Evolutionary conservation across 202 grass and related monocot genomes (phyloP).

Genomic region (Bolboschoenoplectus hybrid): DNA sequence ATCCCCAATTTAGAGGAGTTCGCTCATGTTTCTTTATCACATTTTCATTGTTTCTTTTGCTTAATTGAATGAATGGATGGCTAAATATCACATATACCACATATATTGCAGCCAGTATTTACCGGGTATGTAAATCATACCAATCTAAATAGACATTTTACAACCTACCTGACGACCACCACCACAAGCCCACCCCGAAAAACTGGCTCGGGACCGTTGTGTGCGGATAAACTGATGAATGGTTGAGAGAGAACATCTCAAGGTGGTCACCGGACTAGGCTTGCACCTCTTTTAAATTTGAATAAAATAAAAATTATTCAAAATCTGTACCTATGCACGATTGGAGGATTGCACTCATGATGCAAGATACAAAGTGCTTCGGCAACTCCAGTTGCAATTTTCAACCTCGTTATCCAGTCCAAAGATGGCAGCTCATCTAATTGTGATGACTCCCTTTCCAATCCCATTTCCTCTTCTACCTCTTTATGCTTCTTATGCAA

Average conservation of each 20-base stretch:
- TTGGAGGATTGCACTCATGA: slow-evolving; percentile 73
- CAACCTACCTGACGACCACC: not conserved
- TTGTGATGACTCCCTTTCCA: not conserved
- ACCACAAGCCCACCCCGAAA: too few species aligned
- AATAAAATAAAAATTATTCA: slow-evolving; percentile 32
- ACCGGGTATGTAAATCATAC: not conserved
- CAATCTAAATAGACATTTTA: slow-evolving; percentile 4
- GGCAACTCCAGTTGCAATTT: slow-evolving; percentile 77
- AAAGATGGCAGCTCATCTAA: slow-evolving; percentile 57
- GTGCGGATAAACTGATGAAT: not conserved
- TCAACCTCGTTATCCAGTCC: slow-evolving; percentile 97
- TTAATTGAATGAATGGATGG: slow-evolving; percentile 32
- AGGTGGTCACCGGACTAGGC: not conserved
- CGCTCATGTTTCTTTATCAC: not conserved
- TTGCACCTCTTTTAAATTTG: slow-evolving; percentile 12
- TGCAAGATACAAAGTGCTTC: slow-evolving; percentile 96
- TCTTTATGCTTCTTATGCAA: slow-evolving; percentile 64
- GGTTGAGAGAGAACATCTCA: not conserved
- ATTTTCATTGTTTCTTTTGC: slow-evolving; percentile 1
- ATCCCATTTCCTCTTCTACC: not conserved
- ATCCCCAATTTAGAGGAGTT: slow-evolving; percentile 13
- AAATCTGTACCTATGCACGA: slow-evolving; percentile 78
- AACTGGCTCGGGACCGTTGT: not conserved
- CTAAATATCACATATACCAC: slow-evolving; percentile 26
- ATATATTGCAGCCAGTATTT: not conserved